Conservation (phyloP, 2,329 filamentous ascomycete species). For the Talaromyces marneffei region DNA sequence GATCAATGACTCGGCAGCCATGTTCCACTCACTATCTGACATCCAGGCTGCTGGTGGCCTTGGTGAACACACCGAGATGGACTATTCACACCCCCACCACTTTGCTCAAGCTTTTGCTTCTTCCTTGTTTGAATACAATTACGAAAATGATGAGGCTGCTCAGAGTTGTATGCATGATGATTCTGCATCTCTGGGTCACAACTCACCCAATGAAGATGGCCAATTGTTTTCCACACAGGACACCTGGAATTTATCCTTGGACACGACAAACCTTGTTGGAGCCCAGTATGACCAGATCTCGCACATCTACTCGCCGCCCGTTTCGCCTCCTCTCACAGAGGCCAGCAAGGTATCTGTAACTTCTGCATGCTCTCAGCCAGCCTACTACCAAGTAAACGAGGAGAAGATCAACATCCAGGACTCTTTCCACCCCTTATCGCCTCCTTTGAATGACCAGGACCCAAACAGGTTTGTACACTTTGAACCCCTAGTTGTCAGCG, state of each 20-base stretch:
- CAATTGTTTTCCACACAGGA: slow-evolving; percentile 23
- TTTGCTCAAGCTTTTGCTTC: slow-evolving; percentile 29
- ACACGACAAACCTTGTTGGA: slow-evolving; percentile 29
- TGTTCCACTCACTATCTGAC: slow-evolving; percentile 35
- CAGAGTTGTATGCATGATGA: slow-evolving; percentile 33
- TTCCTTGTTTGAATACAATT: slow-evolving; percentile 36
- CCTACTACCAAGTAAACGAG: slow-evolving; percentile 36
- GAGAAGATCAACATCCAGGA: slow-evolving; percentile 36
- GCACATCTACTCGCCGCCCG: slow-evolving; percentile 34
- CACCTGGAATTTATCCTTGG: slow-evolving; percentile 34
- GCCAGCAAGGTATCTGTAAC: slow-evolving; percentile 37
- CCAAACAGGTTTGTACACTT: slow-evolving; percentile 35
- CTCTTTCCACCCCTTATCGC: slow-evolving; percentile 35
- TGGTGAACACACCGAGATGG: slow-evolving; percentile 34
- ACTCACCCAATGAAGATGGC: slow-evolving; percentile 33
- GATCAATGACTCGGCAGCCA: slow-evolving; percentile 28
- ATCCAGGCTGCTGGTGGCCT: slow-evolving; percentile 34
- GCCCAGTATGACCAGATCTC: slow-evolving; percentile 32
- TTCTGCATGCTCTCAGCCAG: slow-evolving; percentile 33
- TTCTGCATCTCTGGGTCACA: slow-evolving; percentile 33
- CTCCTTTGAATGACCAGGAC: slow-evolving; percentile 37
- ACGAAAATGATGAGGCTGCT: slow-evolving; percentile 36
- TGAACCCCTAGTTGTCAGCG: background rate
- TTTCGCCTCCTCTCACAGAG: slow-evolving; percentile 40
- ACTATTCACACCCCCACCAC: slow-evolving; percentile 32